phyloP scores from a whole-genome alignment of 805 yeast genomes.

The Pichia thaimueangensis region DNA sequence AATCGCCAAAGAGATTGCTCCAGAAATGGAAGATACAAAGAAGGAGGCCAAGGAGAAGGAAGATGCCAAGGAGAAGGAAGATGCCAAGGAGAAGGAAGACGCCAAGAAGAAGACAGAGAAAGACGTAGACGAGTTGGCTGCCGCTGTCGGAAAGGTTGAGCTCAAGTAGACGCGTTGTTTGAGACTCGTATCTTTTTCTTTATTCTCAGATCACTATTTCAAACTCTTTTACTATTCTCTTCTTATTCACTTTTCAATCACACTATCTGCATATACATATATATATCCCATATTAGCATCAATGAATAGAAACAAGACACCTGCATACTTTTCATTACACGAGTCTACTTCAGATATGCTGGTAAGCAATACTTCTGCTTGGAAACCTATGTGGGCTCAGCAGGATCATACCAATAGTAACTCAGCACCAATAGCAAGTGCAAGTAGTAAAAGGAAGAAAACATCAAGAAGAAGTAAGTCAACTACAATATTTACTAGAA shows the following conservation, averaged over 20 bases:
- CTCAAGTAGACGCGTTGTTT: no score
- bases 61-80: neutral
- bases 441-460: no score
- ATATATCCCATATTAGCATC: no score
- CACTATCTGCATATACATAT: neutral
- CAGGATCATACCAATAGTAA: neutral
- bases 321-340: slow-evolving; percentile 4
- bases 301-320: neutral
- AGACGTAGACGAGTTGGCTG: slow-evolving; percentile 10
- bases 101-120: neutral
- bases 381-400: slow-evolving; percentile 9
- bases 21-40: neutral
- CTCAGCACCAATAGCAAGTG: neutral
- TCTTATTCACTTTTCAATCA: no score
- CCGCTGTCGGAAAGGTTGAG: slow-evolving; percentile 9
- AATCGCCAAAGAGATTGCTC: neutral
- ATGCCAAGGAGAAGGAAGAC: neutral
- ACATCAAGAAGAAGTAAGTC: no score
- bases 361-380: neutral
- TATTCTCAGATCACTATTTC: no score
- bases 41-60: neutral
- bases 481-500: no score
- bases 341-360: slow-evolving; percentile 1
- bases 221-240: no score
- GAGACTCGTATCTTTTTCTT: no score